Evolutionary conservation across 1,139 yeast species (phyloP), one percentile per base, ranked within the genome.

Genomic region (Magnusiomyces paraingens): DNA sequence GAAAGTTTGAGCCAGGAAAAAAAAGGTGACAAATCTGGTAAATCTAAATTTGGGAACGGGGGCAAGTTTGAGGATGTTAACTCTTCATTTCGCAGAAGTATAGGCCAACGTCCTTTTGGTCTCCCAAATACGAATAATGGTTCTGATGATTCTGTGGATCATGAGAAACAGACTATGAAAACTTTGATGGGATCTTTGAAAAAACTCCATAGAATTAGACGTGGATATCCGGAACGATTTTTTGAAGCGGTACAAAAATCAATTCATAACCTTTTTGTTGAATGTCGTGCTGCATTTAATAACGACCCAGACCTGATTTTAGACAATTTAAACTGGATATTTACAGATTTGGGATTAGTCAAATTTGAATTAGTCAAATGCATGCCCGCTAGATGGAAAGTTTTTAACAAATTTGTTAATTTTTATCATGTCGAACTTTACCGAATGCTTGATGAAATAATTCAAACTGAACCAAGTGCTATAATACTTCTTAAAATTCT

Each of bases 281-380:
- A 82, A 57, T 87, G 93, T 64, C 68, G 74, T 61, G 71, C 80
- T 50, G 82, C 84, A 53, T 85, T 78, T 62, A 66, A 72, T 2
- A 73, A 78, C 12, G 81, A 79, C 48, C 75, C 74, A 47, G 80
- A 82, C 67, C 77, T 75, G 20, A 81, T 91, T 1, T 76, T 86
- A 58, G 85, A 84, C 44, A 83, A 86, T 58, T 72, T 91, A 52
- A 84, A 83, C 55, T 91, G 97, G 94, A 78, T 91, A 18, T 90
- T 86, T 66, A 84, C 85, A 58, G 98, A 93, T 63, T 71, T 93
- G 56, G 70, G 77, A 36, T 78, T 84, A 57, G 88, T 86, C 1
- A 78, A 80, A 54, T 78, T 79, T 42, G 81, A 81, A 21, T 71
- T 89, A 49, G 69, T 76, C 1, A 74, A 73, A n/a, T 72, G 79